Evolutionary conservation across 805 yeast genomes (phyloP).

Genomic region (Kodamaea neixiangensis): DNA sequence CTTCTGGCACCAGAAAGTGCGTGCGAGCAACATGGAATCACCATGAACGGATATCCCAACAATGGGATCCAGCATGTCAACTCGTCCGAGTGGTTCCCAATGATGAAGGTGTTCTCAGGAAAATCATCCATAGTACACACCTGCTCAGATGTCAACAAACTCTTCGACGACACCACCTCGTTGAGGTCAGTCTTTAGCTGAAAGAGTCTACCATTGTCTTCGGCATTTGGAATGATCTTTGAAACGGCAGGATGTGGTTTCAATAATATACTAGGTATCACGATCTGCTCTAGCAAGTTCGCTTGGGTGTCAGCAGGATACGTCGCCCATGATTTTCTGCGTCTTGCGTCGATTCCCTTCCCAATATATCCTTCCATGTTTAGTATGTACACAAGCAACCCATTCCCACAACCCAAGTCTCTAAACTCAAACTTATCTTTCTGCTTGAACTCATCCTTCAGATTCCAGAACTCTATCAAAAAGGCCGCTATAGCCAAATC

Average conservation of each 20-base stretch:
- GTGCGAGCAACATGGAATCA: conserved; percentile 95
- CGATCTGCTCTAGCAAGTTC: conserved; percentile 68
- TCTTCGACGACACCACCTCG: conserved; percentile 41
- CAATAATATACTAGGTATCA: conserved; percentile 74
- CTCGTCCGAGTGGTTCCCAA: conserved; percentile 96
- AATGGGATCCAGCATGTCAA: conserved; percentile 94
- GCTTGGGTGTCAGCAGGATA: conserved; percentile 67
- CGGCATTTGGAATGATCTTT: conserved; percentile 51
- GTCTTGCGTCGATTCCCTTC: conserved; percentile 85
- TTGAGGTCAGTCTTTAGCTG: conserved; percentile 23
- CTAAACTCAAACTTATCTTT: conserved; percentile 63
- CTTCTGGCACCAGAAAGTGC: conserved; percentile 73
- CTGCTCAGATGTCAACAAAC: conserved; percentile 51
- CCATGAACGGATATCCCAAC: conserved; percentile 82
- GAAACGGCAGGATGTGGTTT: conserved; percentile 69
- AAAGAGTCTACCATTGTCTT: conserved; percentile 63
- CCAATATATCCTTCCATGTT: conserved; percentile 80
- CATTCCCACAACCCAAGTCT: conserved; percentile 96
- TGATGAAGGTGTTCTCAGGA: conserved; percentile 71
- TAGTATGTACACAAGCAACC: conserved; percentile 75
- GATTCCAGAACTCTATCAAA: conserved; percentile 80
- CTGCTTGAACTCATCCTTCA: conserved; percentile 41
- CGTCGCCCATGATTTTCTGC: conserved; percentile 81
- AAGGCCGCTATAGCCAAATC: conserved; percentile 96
- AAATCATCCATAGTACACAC: conserved; percentile 63